Base-by-base conservation (phyloP, 306 rosid genomes). In the Prunus fruticosa region DNA sequence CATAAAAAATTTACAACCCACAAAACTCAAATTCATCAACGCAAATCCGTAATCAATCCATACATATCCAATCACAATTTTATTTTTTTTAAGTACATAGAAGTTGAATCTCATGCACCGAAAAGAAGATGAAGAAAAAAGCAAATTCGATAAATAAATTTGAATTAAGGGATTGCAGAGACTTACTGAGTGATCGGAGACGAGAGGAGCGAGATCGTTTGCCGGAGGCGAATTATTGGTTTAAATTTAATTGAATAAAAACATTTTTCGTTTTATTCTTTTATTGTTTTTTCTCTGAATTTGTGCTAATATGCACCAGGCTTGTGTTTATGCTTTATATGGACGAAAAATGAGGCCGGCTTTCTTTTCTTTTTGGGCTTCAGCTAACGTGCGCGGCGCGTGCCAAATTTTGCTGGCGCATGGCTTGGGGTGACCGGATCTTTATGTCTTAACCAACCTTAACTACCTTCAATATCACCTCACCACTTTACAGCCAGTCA, bases 141-240 rank as follows among this genome's bases (percentile, higher is more conserved):
- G 1, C 6, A 9, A 11, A 22, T 12, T 3, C 0, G 9, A 49
- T 12, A 71, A 62, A 10, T 3, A 19, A 23, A 71, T 27, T 14
- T 7, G 30, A 16, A 50, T 6, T 10, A 0, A 34, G 56, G 19
- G 25, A 57, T 1, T 13, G 53, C 54, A 63, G 47, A n/a, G 27
- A 43, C 77, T 41, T 18, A 78, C 82, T 58, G 66, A 53, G 38
- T 12, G 65, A 78, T 71, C 72, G 82, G 49, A 25, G 77, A 41
- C 72, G 57, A 46, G 49, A 74, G 51, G 43, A 38, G 4, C 16
- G 53, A 49, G 32, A 30, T 19, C 19, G 43, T 4, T 23, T 2
- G 54, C 22, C 53, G 41, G 76, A 72, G 75, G 14, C 10, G 52
- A 54, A 60, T 15, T 14, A 14, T 18, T 16, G 15, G 49, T 32